Evolutionary conservation across 2,329 filamentous ascomycete species (phyloP).

Genomic region (Claviceps citrina): DNA sequence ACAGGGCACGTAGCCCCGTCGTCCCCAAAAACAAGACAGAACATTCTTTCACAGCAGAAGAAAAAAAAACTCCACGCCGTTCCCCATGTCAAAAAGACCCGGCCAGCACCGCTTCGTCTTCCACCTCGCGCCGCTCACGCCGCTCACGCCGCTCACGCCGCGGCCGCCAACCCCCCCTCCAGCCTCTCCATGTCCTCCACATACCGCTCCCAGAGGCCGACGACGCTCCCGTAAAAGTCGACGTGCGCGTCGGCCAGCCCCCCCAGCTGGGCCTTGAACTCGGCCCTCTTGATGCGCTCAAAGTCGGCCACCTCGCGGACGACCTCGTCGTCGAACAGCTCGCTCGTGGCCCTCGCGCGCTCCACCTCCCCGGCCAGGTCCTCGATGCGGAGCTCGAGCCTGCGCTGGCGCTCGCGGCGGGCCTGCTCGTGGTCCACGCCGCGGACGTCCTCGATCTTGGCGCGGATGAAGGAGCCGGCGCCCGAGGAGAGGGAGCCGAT

Average conservation of each 20-base stretch:
- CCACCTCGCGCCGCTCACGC: too few relatives aligned
- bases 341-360: slow-evolving; percentile 67
- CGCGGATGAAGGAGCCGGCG: slow-evolving; percentile 71
- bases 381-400: slow-evolving; percentile 83
- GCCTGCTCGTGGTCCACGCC: slow-evolving; percentile 93
- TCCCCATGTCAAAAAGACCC: too few relatives aligned
- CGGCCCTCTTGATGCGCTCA: slow-evolving; percentile 85
- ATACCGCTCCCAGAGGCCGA: slow-evolving; percentile 78
- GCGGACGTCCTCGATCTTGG: slow-evolving; percentile 90
- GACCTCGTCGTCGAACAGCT: slow-evolving; percentile 93
- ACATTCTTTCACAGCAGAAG: too few relatives aligned
- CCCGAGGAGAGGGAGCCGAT: slow-evolving; percentile 39
- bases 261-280: slow-evolving; percentile 79
- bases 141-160: too few relatives aligned
- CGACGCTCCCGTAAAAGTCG: slow-evolving; percentile 66
- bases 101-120: too few relatives aligned
- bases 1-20: too few relatives aligned
- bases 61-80: neutral
- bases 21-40: too few relatives aligned
- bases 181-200: slow-evolving; percentile 68
- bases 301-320: slow-evolving; percentile 87
- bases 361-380: slow-evolving; percentile 83
- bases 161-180: slow-evolving; percentile 23
- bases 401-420: slow-evolving; percentile 71
- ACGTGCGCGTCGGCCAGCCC: slow-evolving; percentile 73